phyloP scores from a whole-genome alignment of 768 basidiomycete genomes.

The Auricularia cornea region DNA sequence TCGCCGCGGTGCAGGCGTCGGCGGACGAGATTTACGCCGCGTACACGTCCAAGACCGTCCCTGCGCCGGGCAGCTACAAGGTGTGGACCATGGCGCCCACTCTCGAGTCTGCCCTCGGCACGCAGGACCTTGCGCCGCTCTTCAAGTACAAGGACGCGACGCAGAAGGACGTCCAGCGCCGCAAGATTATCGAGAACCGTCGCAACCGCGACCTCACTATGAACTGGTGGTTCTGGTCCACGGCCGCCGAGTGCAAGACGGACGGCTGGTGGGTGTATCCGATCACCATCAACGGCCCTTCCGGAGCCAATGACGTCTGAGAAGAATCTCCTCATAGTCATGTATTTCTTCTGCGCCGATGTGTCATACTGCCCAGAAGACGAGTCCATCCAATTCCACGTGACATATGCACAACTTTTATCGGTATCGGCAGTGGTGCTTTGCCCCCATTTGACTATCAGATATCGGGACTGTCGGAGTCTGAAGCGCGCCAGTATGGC shows the following conservation, averaged over 20 bases:
- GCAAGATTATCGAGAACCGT: constrained; percentile 3
- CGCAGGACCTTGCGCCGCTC: constrained; percentile 7
- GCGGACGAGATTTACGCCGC: constrained; percentile 12
- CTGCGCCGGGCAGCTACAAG: constrained; percentile 1
- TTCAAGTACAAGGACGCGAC: not conserved
- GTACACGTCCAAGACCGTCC: not conserved
- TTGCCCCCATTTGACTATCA: too few species aligned
- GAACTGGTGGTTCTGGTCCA: constrained; percentile 5
- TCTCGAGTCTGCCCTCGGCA: constrained; percentile 8
- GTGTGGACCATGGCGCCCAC: constrained; percentile 10
- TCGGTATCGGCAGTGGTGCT: too few species aligned
- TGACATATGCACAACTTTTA: too few species aligned
- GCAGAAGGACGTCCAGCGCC: constrained; percentile 3
- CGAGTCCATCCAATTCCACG: too few species aligned
- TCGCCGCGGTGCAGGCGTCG: constrained; percentile 10
- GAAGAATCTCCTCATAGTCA: too few species aligned
- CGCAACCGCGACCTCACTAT: not conserved
- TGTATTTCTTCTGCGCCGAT: too few species aligned
- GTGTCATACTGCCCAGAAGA: too few species aligned
- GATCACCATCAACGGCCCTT: too few species aligned
- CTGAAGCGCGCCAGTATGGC: too few species aligned
- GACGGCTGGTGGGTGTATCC: not conserved
- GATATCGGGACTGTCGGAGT: too few species aligned
- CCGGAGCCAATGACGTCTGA: too few species aligned
- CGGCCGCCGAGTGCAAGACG: constrained; percentile 1